Conservation (phyloP, 305 asterid species). For the Petunia hybrid region DNA sequence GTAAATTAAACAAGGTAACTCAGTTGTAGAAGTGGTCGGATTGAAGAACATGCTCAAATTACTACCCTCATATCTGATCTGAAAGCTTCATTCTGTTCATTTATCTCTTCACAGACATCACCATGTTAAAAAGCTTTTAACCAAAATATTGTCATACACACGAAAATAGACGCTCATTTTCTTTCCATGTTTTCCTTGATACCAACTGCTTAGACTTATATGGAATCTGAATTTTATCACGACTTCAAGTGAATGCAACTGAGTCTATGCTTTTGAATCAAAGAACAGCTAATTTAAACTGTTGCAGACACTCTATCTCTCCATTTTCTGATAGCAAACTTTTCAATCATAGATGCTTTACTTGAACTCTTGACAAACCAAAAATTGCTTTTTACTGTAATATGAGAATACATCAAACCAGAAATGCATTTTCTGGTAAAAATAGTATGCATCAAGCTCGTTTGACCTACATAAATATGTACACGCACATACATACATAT, state of each 20-base stretch:
- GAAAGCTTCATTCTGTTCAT: background rate
- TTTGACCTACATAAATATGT: conserved; percentile 5
- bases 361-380: background rate
- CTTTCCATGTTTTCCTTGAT: background rate
- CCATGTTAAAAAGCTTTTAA: background rate
- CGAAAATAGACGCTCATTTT: background rate
- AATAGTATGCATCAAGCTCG: conserved; percentile 19
- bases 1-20: background rate
- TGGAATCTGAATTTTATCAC: background rate
- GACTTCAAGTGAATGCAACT: background rate
- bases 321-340: conserved; percentile 1
- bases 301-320: conserved; percentile 14
- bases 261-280: background rate
- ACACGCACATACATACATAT: background rate
- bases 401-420: background rate
- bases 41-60: conserved; percentile 5
- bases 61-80: conserved; percentile 1
- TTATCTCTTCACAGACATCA: background rate
- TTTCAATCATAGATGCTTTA: background rate
- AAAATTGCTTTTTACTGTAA: background rate
- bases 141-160: background rate
- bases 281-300: conserved; percentile 5
- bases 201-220: background rate
- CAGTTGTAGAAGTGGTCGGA: background rate
- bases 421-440: background rate